These are phyloP conservation scores for Suhomyces emberorum DNA, from an alignment of 805 yeast species.

Conservation along the genomic window DNA sequence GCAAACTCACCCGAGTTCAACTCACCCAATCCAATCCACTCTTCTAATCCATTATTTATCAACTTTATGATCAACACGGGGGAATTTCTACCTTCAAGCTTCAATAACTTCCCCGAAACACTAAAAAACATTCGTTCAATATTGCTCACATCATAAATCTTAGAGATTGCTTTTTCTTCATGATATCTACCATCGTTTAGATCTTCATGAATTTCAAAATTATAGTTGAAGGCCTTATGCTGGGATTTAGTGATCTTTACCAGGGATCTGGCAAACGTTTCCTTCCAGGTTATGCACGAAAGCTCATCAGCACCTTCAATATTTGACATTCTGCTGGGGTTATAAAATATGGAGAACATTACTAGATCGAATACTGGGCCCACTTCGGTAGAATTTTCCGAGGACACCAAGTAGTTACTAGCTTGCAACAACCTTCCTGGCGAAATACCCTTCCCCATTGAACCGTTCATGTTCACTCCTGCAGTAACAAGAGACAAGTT, in stretches of 20 bases:
- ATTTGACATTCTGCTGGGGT: conserved; percentile 42
- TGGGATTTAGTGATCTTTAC: conserved; percentile 36
- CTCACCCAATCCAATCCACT: conserved; percentile 21
- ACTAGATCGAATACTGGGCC: conserved; percentile 62
- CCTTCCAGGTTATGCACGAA: conserved; percentile 66
- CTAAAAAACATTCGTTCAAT: conserved; percentile 60
- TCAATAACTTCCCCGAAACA: conserved; percentile 64
- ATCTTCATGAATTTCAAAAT: conserved; percentile 49
- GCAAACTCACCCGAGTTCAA: conserved; percentile 13
- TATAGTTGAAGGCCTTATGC: conserved; percentile 36
- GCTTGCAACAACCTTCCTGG: conserved; percentile 69
- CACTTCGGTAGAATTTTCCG: conserved; percentile 27
- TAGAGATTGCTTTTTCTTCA: conserved; percentile 43
- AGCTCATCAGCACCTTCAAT: conserved; percentile 18
- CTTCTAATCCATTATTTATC: conserved; percentile 12
- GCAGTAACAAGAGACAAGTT: conserved; percentile 64
- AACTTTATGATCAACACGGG: conserved; percentile 68
- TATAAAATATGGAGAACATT: conserved; percentile 60
- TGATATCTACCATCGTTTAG: conserved; percentile 74
- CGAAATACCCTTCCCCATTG: conserved; percentile 51
- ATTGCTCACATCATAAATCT: conserved; percentile 34
- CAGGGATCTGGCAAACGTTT: conserved; percentile 57
- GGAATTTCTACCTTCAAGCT: conserved; percentile 55
- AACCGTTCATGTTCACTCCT: conserved; percentile 56
- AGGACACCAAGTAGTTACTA: conserved; percentile 38